Conservation (phyloP, 441 rosid genomes). For the Oxalis stricta region DNA sequence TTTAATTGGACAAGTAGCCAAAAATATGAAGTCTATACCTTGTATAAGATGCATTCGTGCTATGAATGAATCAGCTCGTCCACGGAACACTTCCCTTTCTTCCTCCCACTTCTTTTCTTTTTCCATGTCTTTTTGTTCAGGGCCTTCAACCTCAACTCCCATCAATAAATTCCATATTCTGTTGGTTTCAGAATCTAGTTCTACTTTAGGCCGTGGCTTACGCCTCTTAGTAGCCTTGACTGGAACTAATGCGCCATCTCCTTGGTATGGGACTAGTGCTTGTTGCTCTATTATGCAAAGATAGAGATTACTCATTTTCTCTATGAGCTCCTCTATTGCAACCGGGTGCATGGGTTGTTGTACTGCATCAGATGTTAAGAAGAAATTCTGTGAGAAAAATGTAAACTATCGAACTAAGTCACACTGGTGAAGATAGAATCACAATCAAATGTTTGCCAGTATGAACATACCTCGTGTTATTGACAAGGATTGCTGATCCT, state of each 20-base stretch:
- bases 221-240: slow-evolving; percentile 36
- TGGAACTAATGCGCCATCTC: slow-evolving; percentile 45
- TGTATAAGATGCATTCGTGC: slow-evolving; percentile 97
- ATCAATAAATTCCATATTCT: slow-evolving; percentile 81
- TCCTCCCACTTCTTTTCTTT: slow-evolving; percentile 82
- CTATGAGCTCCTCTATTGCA: slow-evolving; percentile 33
- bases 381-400: too few species aligned
- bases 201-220: slow-evolving; percentile 77
- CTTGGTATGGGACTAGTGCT: slow-evolving; percentile 45
- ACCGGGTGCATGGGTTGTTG: slow-evolving; percentile 16
- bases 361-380: slow-evolving; percentile 25
- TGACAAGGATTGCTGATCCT: slow-evolving; percentile 16
- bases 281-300: slow-evolving; percentile 31
- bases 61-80: slow-evolving; percentile 83
- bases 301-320: slow-evolving; percentile 31
- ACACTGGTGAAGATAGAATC: too few species aligned
- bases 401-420: too few species aligned
- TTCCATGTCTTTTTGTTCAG: slow-evolving; percentile 34
- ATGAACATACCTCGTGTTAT: slow-evolving; percentile 35
- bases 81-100: slow-evolving; percentile 65
- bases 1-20: too few species aligned
- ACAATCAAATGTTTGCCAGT: slow-evolving; percentile 9
- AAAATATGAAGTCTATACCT: slow-evolving; percentile 36
- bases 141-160: slow-evolving; percentile 55
- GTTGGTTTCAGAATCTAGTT: slow-evolving; percentile 77